Conservation (phyloP, 345 rosid genomes). For the Eucalyptus virginea region DNA sequence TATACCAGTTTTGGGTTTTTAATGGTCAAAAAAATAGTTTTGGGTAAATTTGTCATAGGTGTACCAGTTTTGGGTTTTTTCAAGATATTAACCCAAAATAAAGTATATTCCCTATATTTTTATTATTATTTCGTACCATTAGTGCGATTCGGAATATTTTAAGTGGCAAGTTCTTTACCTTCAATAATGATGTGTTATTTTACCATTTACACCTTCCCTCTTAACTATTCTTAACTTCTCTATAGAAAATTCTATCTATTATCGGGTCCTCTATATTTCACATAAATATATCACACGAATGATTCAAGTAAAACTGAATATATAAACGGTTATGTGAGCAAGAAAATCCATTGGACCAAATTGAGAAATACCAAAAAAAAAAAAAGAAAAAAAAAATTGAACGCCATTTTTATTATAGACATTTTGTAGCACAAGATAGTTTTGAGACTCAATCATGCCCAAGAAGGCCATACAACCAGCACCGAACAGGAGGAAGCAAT, state of each 20-base stretch:
- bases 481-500: background rate
- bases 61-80: too few species aligned
- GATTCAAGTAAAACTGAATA: background rate
- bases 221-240: too few species aligned
- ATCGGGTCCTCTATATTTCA: background rate
- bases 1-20: too few species aligned
- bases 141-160: background rate
- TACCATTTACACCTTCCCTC: too few species aligned
- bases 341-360: background rate
- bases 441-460: background rate
- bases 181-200: background rate
- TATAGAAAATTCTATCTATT: background rate
- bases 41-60: too few species aligned
- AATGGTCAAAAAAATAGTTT: too few species aligned
- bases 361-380: background rate
- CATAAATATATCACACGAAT: background rate
- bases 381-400: background rate
- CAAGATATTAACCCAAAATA: background rate
- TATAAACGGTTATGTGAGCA: background rate
- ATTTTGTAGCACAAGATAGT: background rate
- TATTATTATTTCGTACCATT: background rate
- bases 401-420: background rate
- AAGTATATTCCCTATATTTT: background rate
- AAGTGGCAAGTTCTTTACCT: background rate
- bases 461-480: background rate